Conservation (phyloP, 2,329 filamentous ascomycete genomes). For the Aaosphaeria arxii region DNA sequence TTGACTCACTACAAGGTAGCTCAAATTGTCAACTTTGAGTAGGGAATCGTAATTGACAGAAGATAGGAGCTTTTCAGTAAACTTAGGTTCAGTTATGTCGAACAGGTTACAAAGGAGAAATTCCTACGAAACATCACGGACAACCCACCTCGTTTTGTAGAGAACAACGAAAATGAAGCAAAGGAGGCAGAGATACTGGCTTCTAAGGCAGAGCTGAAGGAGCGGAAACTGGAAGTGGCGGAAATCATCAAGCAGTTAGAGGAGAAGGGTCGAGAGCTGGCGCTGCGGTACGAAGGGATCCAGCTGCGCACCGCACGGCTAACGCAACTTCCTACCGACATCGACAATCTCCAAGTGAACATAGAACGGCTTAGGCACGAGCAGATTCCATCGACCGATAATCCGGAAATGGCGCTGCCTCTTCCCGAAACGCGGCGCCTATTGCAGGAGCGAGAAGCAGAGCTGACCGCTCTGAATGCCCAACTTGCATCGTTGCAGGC, state of each 20-base stretch:
- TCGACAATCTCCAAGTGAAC: constrained; percentile 50
- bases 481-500: constrained; percentile 53
- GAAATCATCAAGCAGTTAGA: constrained; percentile 73
- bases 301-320: constrained; percentile 52
- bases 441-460: constrained; percentile 39
- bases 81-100: constrained; percentile 93
- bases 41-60: background rate
- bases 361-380: constrained; percentile 46
- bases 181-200: constrained; percentile 58
- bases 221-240: constrained; percentile 75
- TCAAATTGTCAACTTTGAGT: background rate
- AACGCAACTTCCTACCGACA: constrained; percentile 50
- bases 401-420: constrained; percentile 42
- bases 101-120: constrained; percentile 98
- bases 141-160: constrained; percentile 82
- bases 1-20: constrained; percentile 76
- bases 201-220: constrained; percentile 73
- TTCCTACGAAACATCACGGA: constrained; percentile 91
- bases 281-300: constrained; percentile 55
- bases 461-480: constrained; percentile 40
- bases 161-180: constrained; percentile 68
- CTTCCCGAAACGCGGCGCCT: constrained; percentile 43
- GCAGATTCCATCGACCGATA: constrained; percentile 30
- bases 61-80: constrained; percentile 88
- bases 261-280: constrained; percentile 57